phyloP scores from a whole-genome alignment of 192 early-diverging fungal genomes.

The Chytriomyces hyalinus region DNA sequence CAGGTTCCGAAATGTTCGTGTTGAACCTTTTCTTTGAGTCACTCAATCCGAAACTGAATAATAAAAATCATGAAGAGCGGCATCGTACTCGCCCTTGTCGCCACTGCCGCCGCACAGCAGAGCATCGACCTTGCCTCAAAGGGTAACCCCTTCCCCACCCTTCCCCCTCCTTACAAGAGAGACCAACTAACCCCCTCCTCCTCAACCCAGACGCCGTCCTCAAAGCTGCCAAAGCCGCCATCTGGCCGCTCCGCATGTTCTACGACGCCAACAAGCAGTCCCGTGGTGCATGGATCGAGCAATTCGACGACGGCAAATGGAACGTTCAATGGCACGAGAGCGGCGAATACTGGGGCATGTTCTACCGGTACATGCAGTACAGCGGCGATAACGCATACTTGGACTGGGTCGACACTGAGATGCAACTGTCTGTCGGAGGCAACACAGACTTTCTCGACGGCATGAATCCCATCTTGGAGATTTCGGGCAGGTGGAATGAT shows the following conservation, averaged over 20 bases:
- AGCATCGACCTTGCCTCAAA: neutral
- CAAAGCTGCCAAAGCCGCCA: conserved; percentile 6
- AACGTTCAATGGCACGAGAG: conserved; percentile 34
- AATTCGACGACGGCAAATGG: neutral
- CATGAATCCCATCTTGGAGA: conserved; percentile 12
- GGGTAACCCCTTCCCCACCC: neutral
- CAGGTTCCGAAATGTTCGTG: no score
- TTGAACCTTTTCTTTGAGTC: no score
- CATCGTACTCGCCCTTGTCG: no score
- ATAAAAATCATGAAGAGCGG: no score
- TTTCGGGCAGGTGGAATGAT: conserved; percentile 13
- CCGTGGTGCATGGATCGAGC: conserved; percentile 10
- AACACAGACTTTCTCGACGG: conserved; percentile 25
- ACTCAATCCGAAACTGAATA: no score
- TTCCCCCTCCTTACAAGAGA: no score
- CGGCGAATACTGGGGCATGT: conserved; percentile 23
- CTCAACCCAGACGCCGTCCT: conserved; percentile 5
- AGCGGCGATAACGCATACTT: conserved; percentile 24
- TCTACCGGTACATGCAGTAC: conserved; percentile 10
- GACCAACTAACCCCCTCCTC: no score
- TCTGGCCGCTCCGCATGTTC: neutral
- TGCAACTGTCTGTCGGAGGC: neutral
- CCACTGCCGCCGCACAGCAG: neutral
- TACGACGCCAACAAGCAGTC: neutral
- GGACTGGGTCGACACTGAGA: neutral